phyloP scores from a whole-genome alignment of 495 filamentous ascomycete species.

The Lichina pygmaea region DNA sequence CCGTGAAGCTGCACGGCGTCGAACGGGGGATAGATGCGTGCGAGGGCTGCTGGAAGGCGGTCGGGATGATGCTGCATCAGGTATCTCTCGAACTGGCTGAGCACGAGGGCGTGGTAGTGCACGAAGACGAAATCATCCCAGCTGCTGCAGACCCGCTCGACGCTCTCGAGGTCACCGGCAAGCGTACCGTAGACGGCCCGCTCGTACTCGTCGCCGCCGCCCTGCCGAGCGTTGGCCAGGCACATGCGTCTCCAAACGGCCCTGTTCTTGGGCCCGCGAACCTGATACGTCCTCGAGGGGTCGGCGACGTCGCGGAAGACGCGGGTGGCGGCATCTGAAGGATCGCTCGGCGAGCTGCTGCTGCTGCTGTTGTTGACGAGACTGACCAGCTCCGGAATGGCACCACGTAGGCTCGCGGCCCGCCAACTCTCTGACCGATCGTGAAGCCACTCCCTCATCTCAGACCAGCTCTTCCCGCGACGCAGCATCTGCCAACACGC shows the following conservation, averaged over 20 bases:
- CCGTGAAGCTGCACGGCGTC: conserved; percentile 26
- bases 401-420: conserved; percentile 35
- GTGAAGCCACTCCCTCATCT: conserved; percentile 57
- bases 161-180: conserved; percentile 52
- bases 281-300: conserved; percentile 3
- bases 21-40: conserved; percentile 21
- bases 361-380: background rate
- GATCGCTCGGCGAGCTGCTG: background rate
- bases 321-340: background rate
- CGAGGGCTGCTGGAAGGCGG: conserved; percentile 13
- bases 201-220: conserved; percentile 48
- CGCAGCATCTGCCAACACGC: conserved; percentile 73
- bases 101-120: conserved; percentile 58
- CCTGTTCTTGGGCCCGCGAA: conserved; percentile 14
- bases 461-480: conserved; percentile 40
- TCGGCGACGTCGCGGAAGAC: background rate
- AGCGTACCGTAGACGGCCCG: conserved; percentile 72
- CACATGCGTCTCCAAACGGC: conserved; percentile 63
- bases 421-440: conserved; percentile 66
- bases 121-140: conserved; percentile 88
- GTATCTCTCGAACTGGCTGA: conserved; percentile 37
- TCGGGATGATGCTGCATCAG: conserved; percentile 20
- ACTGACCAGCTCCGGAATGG: conserved; percentile 8
- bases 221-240: conserved; percentile 40
- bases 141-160: conserved; percentile 43